Evolutionary conservation across 1,284 basidiomycete species (phyloP).

Genomic region (Ustilago cynodontis): DNA sequence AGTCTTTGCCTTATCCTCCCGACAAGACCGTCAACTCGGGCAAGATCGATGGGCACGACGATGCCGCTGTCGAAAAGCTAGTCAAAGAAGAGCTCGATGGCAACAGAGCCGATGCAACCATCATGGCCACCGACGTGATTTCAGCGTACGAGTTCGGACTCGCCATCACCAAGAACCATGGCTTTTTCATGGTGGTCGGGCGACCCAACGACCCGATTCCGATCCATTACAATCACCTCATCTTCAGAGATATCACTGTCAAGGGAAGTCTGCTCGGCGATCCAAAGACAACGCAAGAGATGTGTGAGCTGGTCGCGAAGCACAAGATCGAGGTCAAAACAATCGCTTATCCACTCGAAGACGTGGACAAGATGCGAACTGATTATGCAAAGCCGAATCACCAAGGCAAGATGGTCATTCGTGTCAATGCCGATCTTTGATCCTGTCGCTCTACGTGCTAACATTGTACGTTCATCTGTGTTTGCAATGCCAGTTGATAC

Average conservation of each 20-base stretch:
- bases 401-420: conserved; percentile 44
- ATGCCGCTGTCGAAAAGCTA: conserved; percentile 17
- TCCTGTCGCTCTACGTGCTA: too few species aligned
- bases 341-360: conserved; percentile 42
- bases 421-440: conserved; percentile 23
- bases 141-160: conserved; percentile 39
- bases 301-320: conserved; percentile 54
- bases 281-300: conserved; percentile 40
- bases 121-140: conserved; percentile 51
- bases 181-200: conserved; percentile 51
- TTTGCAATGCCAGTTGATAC: background rate
- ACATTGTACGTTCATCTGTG: background rate
- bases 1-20: conserved; percentile 37
- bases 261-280: conserved; percentile 51
- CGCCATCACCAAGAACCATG: conserved; percentile 48
- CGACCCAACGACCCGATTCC: conserved; percentile 50
- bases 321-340: conserved; percentile 46
- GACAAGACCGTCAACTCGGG: conserved; percentile 46
- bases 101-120: conserved; percentile 39
- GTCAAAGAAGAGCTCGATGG: conserved; percentile 26
- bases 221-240: conserved; percentile 49
- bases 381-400: conserved; percentile 37
- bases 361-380: conserved; percentile 41
- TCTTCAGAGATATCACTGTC: conserved; percentile 56
- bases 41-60: conserved; percentile 31